Percentiles rank a stretch among this genome's conserved stretches.
Conservation (phyloP, 2,329 filamentous ascomycete genomes). For the Falciphora oryzae region DNA sequence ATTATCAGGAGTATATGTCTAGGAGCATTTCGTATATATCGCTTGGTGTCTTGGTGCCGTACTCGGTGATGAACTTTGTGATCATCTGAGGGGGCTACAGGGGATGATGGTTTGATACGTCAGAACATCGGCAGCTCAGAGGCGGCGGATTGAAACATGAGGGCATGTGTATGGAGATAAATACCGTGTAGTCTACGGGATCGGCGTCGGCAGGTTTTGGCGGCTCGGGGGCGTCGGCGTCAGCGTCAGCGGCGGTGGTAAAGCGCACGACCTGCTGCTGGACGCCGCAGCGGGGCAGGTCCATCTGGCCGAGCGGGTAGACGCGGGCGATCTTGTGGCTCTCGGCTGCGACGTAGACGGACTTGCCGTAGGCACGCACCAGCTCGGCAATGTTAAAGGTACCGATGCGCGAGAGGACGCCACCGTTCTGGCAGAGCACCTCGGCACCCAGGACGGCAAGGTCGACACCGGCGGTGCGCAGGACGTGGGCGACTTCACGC, state of each 20-base stretch:
- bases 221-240: constrained; percentile 24
- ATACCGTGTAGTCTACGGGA: constrained; percentile 66
- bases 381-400: constrained; percentile 80
- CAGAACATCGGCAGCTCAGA: neutral
- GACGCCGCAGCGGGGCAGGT: constrained; percentile 58
- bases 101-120: neutral
- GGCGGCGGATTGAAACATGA: neutral
- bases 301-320: constrained; percentile 75
- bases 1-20: constrained; percentile 42
- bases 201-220: constrained; percentile 24
- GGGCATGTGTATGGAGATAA: constrained; percentile 18
- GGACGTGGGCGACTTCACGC: constrained; percentile 70
- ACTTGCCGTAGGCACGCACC: constrained; percentile 57
- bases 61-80: constrained; percentile 69
- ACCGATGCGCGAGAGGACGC: constrained; percentile 83
- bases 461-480: constrained; percentile 61
- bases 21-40: constrained; percentile 67
- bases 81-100: constrained; percentile 60
- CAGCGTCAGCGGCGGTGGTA: constrained; percentile 46
- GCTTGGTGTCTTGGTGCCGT: constrained; percentile 63
- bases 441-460: constrained; percentile 66
- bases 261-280: constrained; percentile 77
- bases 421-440: constrained; percentile 89
- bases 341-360: constrained; percentile 87
- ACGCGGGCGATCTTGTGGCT: constrained; percentile 94